A percentile compares a stretch with the other conserved stretches of the same genome.
Evolutionary conservation across 306 rosid species (phyloP).

Genomic region (Cicer cuneatum): DNA sequence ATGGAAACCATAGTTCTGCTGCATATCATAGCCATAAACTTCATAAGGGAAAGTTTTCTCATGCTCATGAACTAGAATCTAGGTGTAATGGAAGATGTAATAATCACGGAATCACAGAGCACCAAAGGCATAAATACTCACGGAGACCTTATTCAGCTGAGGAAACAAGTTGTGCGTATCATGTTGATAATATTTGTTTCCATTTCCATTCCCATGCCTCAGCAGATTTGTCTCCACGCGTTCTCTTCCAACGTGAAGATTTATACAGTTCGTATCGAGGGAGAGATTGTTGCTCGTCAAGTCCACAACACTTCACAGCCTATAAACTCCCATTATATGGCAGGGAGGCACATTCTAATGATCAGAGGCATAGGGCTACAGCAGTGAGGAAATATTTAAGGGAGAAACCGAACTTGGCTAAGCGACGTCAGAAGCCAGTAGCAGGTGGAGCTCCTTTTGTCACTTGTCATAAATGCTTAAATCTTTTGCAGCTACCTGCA

Average conservation of each 20-base stretch:
- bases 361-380: slow-evolving; percentile 51
- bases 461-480: slow-evolving; percentile 72
- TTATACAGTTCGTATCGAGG: slow-evolving; percentile 50
- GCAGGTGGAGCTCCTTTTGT: slow-evolving; percentile 92
- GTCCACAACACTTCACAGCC: slow-evolving; percentile 51
- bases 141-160: slow-evolving; percentile 73
- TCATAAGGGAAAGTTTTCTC: slow-evolving; percentile 51
- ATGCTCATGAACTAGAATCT: slow-evolving; percentile 47
- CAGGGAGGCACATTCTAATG: slow-evolving; percentile 51
- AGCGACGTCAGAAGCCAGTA: slow-evolving; percentile 73
- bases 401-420: slow-evolving; percentile 57
- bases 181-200: slow-evolving; percentile 54
- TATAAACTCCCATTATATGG: slow-evolving; percentile 54
- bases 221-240: slow-evolving; percentile 56
- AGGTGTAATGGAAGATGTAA: slow-evolving; percentile 52
- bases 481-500: slow-evolving; percentile 73
- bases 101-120: slow-evolving; percentile 47
- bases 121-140: slow-evolving; percentile 50
- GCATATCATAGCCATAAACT: slow-evolving; percentile 49
- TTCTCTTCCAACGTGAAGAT: slow-evolving; percentile 42
- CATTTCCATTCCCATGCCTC: slow-evolving; percentile 54
- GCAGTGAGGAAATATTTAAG: slow-evolving; percentile 53
- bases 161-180: slow-evolving; percentile 61
- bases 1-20: slow-evolving; percentile 51
- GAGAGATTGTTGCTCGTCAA: slow-evolving; percentile 52